Base-by-base conservation (phyloP, 2,329 filamentous ascomycete genomes). In the Aaosphaeria pasadenensis region DNA sequence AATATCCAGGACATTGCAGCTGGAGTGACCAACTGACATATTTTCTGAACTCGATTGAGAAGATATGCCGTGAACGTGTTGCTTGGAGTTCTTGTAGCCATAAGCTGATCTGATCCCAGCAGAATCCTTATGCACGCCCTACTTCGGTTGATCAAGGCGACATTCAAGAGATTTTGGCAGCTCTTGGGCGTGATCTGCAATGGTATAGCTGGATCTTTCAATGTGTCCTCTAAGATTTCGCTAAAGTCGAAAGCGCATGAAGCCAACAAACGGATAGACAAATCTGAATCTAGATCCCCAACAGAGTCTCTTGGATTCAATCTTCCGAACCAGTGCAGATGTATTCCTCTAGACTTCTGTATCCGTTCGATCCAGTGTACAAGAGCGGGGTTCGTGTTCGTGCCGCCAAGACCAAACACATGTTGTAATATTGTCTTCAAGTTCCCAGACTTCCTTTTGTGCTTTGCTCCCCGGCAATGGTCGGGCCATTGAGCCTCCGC, bases 161-260 rank as follows among this genome's bases (percentile, higher is more conserved):
- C 29, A 3, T 42, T 39, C 35, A 54, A 39, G 40, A 36, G 46
- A 24, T 39, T 47, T 39, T 13, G 35, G 13, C 45, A 39, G 4
- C 30, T n/a, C 30, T 46, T 33, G 5, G 4, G 13, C 11, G n/a
- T 36, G 33, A 9, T 9, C n/a, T n/a, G 33, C 33, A 36, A 9
- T 9, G n/a, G n/a, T n/a, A 9, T n/a, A n/a, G 7, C 7, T 36
- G 33, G n/a, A 9, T 36, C 33, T 36, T n/a, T n/a, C n/a, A 36
- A 9, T 6, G 36, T 35, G 44, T 42, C 13, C 24, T 51, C 46
- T 35, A 54, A 49, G 2, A 5, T 5, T 30, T 54, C 51, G n/a
- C 9, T 29, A 11, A 51, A 51, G 44, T 54, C 44, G 28, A 51
- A 54, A 33, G 46, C 46, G 30, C 49, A 54, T 4, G 43, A 51